phyloP scores from a whole-genome alignment of 768 basidiomycete species.

The Asterophora parasitica region DNA sequence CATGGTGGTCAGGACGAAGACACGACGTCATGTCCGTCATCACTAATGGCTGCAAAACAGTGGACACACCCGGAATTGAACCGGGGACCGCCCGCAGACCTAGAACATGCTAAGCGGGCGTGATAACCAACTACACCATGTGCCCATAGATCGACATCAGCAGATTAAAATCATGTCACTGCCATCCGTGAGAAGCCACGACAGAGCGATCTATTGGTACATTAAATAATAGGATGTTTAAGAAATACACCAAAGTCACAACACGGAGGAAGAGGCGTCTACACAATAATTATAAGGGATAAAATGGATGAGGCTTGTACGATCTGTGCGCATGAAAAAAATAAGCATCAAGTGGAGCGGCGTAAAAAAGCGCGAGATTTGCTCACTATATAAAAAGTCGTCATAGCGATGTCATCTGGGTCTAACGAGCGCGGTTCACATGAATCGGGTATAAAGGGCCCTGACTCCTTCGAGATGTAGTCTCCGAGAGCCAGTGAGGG shows the following conservation, averaged over 20 bases:
- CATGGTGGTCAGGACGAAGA: conserved; percentile 30
- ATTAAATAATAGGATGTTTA: too few species aligned
- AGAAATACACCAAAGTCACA: too few species aligned
- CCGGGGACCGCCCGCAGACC: conserved; percentile 23
- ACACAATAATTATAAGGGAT: too few species aligned
- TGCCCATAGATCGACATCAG: conserved; percentile 10
- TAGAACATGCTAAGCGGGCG: conserved; percentile 25
- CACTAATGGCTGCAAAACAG: background rate
- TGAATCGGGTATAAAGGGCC: conserved; percentile 15
- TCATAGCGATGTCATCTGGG: background rate
- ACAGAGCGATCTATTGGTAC: too few species aligned
- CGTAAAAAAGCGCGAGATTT: too few species aligned
- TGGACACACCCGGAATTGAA: conserved; percentile 29
- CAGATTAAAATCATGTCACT: background rate
- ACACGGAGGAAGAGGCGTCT: too few species aligned
- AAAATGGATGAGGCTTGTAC: too few species aligned
- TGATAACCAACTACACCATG: conserved; percentile 31
- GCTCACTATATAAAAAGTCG: too few species aligned
- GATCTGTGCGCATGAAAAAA: background rate
- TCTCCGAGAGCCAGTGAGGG: conserved; percentile 5
- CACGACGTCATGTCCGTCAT: background rate
- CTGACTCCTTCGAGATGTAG: background rate
- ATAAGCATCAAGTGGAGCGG: too few species aligned
- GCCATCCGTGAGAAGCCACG: too few species aligned
- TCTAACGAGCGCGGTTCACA: background rate